Base-by-base conservation (phyloP, 495 filamentous ascomycete species). In the Penicillium paradoxum region DNA sequence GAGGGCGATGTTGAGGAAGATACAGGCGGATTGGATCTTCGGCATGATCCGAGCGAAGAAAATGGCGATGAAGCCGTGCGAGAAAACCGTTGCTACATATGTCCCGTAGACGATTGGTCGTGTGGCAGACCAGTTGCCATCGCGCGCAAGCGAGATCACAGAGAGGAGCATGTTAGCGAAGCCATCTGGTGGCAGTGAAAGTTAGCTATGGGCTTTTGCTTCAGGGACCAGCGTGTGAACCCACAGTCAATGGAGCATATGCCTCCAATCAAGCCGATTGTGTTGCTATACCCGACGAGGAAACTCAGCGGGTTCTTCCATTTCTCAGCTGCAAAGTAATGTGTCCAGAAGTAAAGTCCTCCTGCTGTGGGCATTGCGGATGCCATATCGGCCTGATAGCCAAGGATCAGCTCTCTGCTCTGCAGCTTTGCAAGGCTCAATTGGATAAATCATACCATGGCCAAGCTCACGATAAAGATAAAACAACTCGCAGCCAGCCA, bases 271-370 rank as follows among this genome's bases (percentile, higher is more conserved):
- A 87, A 63, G 1, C 84, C 85, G 18, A 88, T 67, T 1, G 79
- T 88, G 57, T 88, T 88, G 65, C 82, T 85, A 57, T 87, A 88
- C 17, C 85, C 85, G 22, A 88, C 84, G 24, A 88, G 63, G 60
- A 87, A 88, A 57, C 81, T 82, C 8, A 88, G 64, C 8, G 82
- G 75, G 60, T 84, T 85, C 45, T 83, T 75, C 40, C 73, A 80
- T 42, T 78, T 79, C 10, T 79, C 77, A 4, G 74, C 77, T 19
- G 78, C 73, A 61, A 85, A 87, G 68, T 80, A 84, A 55, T 86
- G 83, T 6, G 85, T 87, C 85, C 84, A 85, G 75, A 80, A 87
- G 60, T 87, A 86, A 4, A 87, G 67, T 10, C 83, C 84, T 9
- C 85, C 85, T 17, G 79, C 80, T 5, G 85, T 88, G 14, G 85